Conservation (phyloP, 331 rosid genomes). For the Quercus lobata region DNA sequence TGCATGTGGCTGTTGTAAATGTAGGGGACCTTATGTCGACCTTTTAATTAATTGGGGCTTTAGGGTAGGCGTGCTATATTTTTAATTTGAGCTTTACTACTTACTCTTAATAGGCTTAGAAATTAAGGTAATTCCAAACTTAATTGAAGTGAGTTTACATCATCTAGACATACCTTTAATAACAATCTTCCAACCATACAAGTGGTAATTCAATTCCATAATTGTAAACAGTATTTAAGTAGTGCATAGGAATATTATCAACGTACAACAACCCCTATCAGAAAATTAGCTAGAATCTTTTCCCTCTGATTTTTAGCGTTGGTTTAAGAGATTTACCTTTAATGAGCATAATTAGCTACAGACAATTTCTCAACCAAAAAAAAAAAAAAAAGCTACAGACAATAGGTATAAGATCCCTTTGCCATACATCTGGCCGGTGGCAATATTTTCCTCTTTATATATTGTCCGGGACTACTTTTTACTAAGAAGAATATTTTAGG, state of each 20-base stretch:
- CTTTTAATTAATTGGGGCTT: neutral
- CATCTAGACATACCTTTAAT: neutral
- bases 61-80: constrained; percentile 15
- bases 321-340: neutral
- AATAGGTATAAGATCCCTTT: neutral
- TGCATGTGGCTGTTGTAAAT: constrained; percentile 41
- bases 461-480: neutral
- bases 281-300: neutral
- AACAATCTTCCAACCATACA: too few species aligned
- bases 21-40: constrained; percentile 28
- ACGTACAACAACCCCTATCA: neutral
- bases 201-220: neutral
- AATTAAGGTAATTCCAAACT: neutral
- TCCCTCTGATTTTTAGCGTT: neutral
- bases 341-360: neutral
- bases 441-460: neutral
- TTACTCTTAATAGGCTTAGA: too few species aligned
- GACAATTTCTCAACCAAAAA: neutral
- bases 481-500: neutral
- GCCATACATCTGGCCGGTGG: neutral
- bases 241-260: neutral
- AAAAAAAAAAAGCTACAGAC: neutral
- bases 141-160: too few species aligned
- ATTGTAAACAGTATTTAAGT: neutral
- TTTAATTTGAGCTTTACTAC: neutral